phyloP scores from a whole-genome alignment of 441 rosid genomes.

The Euphorbia schlechtendalii region DNA sequence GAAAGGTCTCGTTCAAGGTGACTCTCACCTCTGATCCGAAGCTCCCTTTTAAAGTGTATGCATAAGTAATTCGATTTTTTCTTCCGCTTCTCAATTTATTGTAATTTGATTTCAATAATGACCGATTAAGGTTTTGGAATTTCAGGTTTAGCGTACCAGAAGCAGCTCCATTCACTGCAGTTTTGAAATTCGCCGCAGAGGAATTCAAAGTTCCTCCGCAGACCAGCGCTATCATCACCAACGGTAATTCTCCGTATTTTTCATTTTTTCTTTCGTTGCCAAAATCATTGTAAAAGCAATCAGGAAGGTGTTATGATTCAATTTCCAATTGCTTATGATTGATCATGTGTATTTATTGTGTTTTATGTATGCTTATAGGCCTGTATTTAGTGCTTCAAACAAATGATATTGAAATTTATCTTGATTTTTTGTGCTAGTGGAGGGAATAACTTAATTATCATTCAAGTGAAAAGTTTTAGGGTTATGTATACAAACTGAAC shows the following conservation, averaged over 20 bases:
- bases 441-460: too few species aligned
- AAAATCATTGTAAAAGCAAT: too few species aligned
- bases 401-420: too few species aligned
- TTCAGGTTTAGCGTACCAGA: conserved; percentile 92
- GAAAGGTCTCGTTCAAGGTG: conserved; percentile 90
- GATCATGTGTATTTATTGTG: too few species aligned
- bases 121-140: conserved; percentile 9
- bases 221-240: too few species aligned
- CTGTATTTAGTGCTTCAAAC: too few species aligned
- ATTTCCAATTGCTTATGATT: too few species aligned
- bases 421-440: too few species aligned
- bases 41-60: conserved; percentile 94
- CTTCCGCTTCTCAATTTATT: conserved; percentile 80
- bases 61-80: not conserved
- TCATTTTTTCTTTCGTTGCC: not conserved
- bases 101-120: conserved; percentile 30
- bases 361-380: too few species aligned
- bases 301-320: too few species aligned
- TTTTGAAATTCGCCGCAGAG: conserved; percentile 84
- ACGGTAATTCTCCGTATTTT: not conserved
- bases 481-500: too few species aligned
- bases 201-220: conserved; percentile 36
- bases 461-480: too few species aligned
- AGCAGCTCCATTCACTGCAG: conserved; percentile 90
- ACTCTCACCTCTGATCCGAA: conserved; percentile 94